A percentile compares a stretch with the other conserved stretches of the same genome.
phyloP scores from a whole-genome alignment of 2,329 filamentous ascomycete genomes.

The Leptographium lundbergii region DNA sequence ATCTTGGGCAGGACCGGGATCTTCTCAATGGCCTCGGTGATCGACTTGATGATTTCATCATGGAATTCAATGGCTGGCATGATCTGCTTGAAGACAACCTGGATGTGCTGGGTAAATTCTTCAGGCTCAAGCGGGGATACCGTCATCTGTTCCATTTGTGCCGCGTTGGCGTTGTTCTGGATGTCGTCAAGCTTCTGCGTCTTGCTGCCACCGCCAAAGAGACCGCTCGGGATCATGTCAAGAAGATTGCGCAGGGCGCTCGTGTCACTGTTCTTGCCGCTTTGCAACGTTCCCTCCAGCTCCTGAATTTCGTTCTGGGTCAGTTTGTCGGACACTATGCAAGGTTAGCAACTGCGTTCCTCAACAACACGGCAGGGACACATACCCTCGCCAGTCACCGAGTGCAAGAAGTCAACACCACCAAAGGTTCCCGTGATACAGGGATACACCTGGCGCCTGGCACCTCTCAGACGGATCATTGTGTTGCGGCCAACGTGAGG shows the following conservation, averaged over 20 bases:
- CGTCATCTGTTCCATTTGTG: conserved; percentile 61
- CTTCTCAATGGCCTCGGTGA: conserved; percentile 66
- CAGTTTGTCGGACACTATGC: conserved; percentile 66
- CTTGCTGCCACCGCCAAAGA: conserved; percentile 66
- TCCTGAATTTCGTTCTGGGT: conserved; percentile 85
- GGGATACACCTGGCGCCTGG: conserved; percentile 57
- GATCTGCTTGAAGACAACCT: conserved; percentile 62
- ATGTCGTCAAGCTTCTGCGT: conserved; percentile 67
- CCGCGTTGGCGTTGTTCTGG: conserved; percentile 58
- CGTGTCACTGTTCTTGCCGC: conserved; percentile 50
- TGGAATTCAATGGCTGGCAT: conserved; percentile 88
- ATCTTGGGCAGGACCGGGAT: conserved; percentile 77
- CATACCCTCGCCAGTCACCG: conserved; percentile 57
- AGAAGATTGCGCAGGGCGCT: conserved; percentile 69
- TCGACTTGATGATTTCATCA: conserved; percentile 71
- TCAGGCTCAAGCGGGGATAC: conserved; percentile 73
- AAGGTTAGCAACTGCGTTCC: too few species aligned
- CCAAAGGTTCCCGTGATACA: conserved; percentile 87
- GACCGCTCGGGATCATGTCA: conserved; percentile 65
- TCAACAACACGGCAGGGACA: neutral
- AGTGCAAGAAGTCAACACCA: conserved; percentile 87
- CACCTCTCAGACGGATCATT: conserved; percentile 56
- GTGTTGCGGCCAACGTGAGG: conserved; percentile 73
- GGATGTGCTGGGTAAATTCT: conserved; percentile 67
- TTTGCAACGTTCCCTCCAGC: conserved; percentile 69